phyloP scores from a whole-genome alignment of 257 asterid species.

The Cordia subcordata region DNA sequence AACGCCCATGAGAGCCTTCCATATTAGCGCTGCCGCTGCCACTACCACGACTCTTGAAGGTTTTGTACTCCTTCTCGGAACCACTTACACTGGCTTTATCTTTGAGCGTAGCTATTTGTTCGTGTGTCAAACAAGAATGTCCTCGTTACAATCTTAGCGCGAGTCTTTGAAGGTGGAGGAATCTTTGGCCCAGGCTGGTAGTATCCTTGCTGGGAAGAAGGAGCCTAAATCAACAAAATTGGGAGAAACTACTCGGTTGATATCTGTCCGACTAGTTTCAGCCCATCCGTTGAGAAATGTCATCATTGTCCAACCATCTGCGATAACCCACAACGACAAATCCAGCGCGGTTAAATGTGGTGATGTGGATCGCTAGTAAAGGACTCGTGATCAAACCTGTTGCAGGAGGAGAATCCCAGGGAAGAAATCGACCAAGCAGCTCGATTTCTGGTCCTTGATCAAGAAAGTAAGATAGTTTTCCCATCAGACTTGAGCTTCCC shows the following conservation, averaged over 20 bases:
- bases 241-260: not conserved
- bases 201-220: slow-evolving; percentile 10
- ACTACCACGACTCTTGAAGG: slow-evolving; percentile 8
- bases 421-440: slow-evolving; percentile 10
- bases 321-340: slow-evolving; percentile 6
- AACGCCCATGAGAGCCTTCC: slow-evolving; percentile 17
- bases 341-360: slow-evolving; percentile 16
- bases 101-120: not conserved
- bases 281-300: slow-evolving; percentile 22
- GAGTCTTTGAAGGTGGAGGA: not conserved
- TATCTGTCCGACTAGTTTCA: not conserved
- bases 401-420: slow-evolving; percentile 1
- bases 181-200: not conserved
- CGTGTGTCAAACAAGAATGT: slow-evolving; percentile 8
- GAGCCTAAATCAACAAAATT: slow-evolving; percentile 1
- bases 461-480: slow-evolving; percentile 4
- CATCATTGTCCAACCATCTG: slow-evolving; percentile 3
- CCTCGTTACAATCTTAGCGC: slow-evolving; percentile 1
- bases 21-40: slow-evolving; percentile 11
- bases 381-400: slow-evolving; percentile 1
- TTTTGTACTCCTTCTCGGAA: not conserved
- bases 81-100: not conserved
- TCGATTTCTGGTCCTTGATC: not conserved
- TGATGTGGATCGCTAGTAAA: slow-evolving; percentile 12
- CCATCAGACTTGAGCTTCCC: slow-evolving; percentile 6